Conservation (phyloP, 345 rosid species). For the Sonneratia caseolaris region DNA sequence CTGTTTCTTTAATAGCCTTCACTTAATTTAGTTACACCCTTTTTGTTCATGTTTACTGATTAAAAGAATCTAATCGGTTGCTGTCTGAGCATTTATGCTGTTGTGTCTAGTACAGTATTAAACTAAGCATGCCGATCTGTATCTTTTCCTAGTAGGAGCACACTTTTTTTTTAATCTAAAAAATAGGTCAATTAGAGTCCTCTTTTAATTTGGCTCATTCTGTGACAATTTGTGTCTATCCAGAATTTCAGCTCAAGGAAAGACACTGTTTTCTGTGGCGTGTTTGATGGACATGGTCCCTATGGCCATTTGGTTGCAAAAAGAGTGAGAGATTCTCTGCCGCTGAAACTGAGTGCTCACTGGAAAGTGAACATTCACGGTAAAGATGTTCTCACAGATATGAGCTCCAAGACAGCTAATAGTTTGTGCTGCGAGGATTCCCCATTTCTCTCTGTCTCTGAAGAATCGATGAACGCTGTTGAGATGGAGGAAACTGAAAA, state of each 20-base stretch:
- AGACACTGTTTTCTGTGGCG: conserved; percentile 88
- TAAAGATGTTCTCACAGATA: conserved; percentile 39
- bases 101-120: too few species aligned
- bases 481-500: conserved; percentile 44
- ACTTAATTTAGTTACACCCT: neutral
- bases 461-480: conserved; percentile 46
- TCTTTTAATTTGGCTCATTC: neutral
- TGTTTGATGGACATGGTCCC: conserved; percentile 99
- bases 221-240: neutral
- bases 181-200: neutral
- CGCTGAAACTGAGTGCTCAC: conserved; percentile 62
- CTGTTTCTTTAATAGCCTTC: too few species aligned
- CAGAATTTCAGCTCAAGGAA: conserved; percentile 81
- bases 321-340: conserved; percentile 91
- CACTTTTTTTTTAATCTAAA: neutral
- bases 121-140: too few species aligned
- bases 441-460: conserved; percentile 50
- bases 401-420: conserved; percentile 36
- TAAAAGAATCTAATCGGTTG: neutral
- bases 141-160: too few species aligned
- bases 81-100: neutral
- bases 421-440: conserved; percentile 48
- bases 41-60: neutral
- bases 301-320: conserved; percentile 95
- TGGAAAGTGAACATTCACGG: conserved; percentile 63